Conservation (phyloP, 2,329 filamentous ascomycete species). For the Beauveria asiatica region DNA sequence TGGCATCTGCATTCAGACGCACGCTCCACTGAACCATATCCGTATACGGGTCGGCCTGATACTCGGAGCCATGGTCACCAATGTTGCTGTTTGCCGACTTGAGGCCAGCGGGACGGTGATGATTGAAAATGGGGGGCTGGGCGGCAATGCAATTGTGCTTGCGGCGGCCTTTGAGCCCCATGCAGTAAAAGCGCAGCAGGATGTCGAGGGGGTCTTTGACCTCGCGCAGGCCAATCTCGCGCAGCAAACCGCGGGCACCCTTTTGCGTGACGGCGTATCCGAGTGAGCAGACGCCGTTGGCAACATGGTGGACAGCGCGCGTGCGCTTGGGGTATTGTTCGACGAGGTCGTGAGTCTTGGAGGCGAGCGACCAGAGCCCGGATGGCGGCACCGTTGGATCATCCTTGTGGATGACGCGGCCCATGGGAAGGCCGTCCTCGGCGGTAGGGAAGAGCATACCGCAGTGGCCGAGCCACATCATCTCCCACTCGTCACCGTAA, state of each 20-base stretch:
- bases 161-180: conserved; percentile 24
- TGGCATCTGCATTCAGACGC: conserved; percentile 5
- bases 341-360: conserved; percentile 24
- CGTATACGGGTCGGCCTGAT: conserved; percentile 16
- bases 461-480: conserved; percentile 41
- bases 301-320: conserved; percentile 31
- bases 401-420: conserved; percentile 20
- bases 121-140: conserved; percentile 35
- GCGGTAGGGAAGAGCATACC: conserved; percentile 23
- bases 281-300: conserved; percentile 29
- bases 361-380: conserved; percentile 22
- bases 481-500: conserved; percentile 40
- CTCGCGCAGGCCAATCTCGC: conserved; percentile 26
- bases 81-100: conserved; percentile 28
- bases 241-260: conserved; percentile 33
- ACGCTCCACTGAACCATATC: conserved; percentile 14
- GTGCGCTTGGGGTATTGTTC: conserved; percentile 29
- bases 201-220: conserved; percentile 33
- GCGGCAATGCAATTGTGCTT: conserved; percentile 31
- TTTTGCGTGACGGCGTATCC: conserved; percentile 35
- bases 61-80: conserved; percentile 22
- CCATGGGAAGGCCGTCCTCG: conserved; percentile 17
- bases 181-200: conserved; percentile 37
- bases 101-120: conserved; percentile 32
- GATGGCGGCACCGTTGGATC: conserved; percentile 26